Evolutionary conservation across 257 asterid species (phyloP), one percentile per base, ranked within the genome.

Genomic region (Ophiorrhiza pumila): DNA sequence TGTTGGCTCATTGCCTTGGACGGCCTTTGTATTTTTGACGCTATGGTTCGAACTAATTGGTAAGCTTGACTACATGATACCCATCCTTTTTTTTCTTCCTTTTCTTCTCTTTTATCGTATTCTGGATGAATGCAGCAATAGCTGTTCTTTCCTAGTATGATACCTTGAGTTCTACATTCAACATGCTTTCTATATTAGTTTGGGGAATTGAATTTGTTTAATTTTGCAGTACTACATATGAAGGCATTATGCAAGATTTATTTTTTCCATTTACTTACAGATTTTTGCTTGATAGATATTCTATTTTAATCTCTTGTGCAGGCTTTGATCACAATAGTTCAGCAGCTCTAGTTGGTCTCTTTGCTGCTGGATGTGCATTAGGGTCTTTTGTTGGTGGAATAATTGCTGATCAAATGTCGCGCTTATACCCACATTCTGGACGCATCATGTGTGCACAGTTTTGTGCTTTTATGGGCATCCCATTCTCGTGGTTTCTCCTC

Each of bases 1-100:
- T 14, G 97, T 91, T 65, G 98, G 98, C 53, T 89, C 96, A 8
- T 76, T 94, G 69, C 97, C 98, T 57, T 91, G 98, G 97, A 91
- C 97, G 7, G 97, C 98, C 53, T 78, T 89, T 32, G 98, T 94
- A 57, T 94, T 94, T 89, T 82, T 94, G 77, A 94, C 97, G 37
- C 69, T 89, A 47, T 94, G 98, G 98, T 89, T 94, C 55, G 97
- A 94, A 81, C 83, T 94, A 58, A 94, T 94, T 3, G 98, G 98
- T 93, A 69, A 55, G 85, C 61, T 77, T 82, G 50, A 60, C 68
- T 49, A 13, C 2, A n/a, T 29, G 25, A 12, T 42, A 14, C 35
- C 37, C 32, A 7, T 65, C 20, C 7, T 57, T 37, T 7, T 2
- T 37, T 37, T 31, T 68, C 15, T 49, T 18, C 31, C 5, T 37